These are phyloP conservation scores for Gossypium arboreum DNA, from an alignment of 345 rosid genomes.

Conservation along the genomic window DNA sequence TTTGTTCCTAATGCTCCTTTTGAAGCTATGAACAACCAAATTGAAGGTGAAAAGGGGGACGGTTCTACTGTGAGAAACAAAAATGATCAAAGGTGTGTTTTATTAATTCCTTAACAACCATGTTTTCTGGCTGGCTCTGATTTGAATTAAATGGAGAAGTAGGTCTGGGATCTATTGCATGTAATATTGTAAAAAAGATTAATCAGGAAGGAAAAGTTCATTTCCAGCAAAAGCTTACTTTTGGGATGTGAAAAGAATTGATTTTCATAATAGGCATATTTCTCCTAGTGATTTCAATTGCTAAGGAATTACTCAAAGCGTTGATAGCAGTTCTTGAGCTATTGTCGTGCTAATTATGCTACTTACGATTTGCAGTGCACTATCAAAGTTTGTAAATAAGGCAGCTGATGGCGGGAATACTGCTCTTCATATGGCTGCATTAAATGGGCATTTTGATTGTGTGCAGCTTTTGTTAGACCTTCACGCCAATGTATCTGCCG, in stretches of 20 bases:
- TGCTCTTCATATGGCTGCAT: conserved; percentile 96
- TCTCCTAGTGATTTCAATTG: neutral
- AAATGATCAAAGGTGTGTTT: conserved; percentile 56
- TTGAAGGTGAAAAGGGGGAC: conserved; percentile 37
- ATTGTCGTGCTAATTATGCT: conserved; percentile 14
- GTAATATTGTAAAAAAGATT: neutral
- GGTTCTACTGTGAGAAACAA: conserved; percentile 41
- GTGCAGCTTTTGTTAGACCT: conserved; percentile 94
- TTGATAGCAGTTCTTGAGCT: neutral
- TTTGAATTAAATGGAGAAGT: conserved; percentile 13
- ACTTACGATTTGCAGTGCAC: conserved; percentile 53
- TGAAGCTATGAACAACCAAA: conserved; percentile 42
- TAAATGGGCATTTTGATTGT: conserved; percentile 92
- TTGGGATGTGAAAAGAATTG: neutral
- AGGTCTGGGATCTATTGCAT: neutral
- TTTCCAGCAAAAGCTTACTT: neutral
- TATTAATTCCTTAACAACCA: neutral
- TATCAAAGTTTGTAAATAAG: conserved; percentile 90
- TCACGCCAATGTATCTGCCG: conserved; percentile 69
- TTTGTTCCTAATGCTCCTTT: conserved; percentile 79
- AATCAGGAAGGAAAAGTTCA: neutral
- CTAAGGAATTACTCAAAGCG: neutral
- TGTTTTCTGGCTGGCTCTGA: conserved; percentile 6
- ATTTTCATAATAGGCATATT: neutral
- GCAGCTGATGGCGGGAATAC: conserved; percentile 99